Evolutionary conservation across 75 land plant species (phyloP).

Genomic region (Picea sitchensis): DNA sequence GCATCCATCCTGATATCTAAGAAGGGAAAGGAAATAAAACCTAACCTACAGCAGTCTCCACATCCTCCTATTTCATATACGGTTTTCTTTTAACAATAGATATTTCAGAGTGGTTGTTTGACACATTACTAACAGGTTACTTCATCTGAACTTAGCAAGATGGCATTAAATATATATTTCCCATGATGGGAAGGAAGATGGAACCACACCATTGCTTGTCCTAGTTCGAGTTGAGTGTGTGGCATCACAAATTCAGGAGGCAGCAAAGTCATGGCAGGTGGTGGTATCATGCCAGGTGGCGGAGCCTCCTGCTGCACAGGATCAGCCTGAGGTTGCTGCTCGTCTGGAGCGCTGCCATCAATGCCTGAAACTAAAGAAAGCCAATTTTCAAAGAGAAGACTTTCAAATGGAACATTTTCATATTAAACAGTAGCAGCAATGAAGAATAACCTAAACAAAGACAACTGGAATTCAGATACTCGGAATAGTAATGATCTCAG

Average conservation of each 20-base stretch:
- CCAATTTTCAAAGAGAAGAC: not conserved
- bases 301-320: conserved; percentile 21
- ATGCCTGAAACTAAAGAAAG: conserved; percentile 1
- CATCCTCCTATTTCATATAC: not conserved
- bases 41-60: not conserved
- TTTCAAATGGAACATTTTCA: not conserved
- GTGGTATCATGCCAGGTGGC: conserved; percentile 10
- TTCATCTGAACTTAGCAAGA: not conserved
- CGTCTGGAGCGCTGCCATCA: conserved; percentile 38
- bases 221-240: conserved; percentile 46
- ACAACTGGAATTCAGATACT: not conserved
- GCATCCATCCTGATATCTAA: not conserved
- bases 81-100: not conserved
- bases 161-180: not conserved
- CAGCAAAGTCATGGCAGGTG: conserved; percentile 20
- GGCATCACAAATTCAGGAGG: conserved; percentile 38
- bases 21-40: not conserved
- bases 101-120: not conserved
- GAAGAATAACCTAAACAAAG: not conserved
- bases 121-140: not conserved
- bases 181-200: not conserved
- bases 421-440: not conserved
- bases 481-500: not conserved
- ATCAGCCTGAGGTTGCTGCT: conserved; percentile 36
- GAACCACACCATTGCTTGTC: conserved; percentile 52